Evolutionary conservation across 495 filamentous ascomycete species (phyloP).

Genomic region (Xylaria cubensis): DNA sequence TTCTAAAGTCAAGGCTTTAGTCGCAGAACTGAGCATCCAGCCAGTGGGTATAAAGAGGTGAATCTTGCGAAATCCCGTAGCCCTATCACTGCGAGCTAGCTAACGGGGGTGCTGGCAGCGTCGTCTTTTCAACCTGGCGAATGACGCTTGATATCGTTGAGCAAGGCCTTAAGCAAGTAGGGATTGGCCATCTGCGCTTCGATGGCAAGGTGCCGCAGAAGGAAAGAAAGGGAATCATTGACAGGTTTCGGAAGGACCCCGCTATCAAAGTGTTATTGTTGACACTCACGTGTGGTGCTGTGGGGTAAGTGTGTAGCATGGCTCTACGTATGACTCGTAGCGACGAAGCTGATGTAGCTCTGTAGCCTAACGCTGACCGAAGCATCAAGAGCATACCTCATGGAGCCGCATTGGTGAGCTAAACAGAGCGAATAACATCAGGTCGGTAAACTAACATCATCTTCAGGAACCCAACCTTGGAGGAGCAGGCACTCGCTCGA

Average conservation of each 20-base stretch:
- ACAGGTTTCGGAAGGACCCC: constrained; percentile 42
- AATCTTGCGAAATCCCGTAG: neutral
- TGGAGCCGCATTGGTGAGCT: constrained; percentile 2
- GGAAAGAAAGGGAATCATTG: constrained; percentile 43
- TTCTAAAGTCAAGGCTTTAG: constrained; percentile 5
- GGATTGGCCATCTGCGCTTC: constrained; percentile 44
- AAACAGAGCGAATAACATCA: neutral
- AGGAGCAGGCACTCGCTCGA: constrained; percentile 50
- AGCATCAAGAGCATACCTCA: constrained; percentile 9
- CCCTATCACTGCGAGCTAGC: neutral
- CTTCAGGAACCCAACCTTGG: constrained; percentile 48
- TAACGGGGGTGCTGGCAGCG: constrained; percentile 29
- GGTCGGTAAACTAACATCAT: neutral
- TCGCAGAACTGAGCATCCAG: neutral
- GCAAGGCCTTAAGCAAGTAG: constrained; percentile 39
- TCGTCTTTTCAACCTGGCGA: constrained; percentile 57
- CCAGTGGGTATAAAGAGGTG: constrained; percentile 10
- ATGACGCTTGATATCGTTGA: constrained; percentile 52
- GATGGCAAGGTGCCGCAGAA: constrained; percentile 52
- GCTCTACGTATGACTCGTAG: neutral
- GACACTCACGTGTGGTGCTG: constrained; percentile 52
- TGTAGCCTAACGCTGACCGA: constrained; percentile 1
- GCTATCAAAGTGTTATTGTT: constrained; percentile 43
- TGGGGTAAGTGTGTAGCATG: constrained; percentile 39
- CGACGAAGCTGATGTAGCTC: neutral